phyloP scores from a whole-genome alignment of 169 alveolate species.

The Cryptosporidium baileyi region DNA sequence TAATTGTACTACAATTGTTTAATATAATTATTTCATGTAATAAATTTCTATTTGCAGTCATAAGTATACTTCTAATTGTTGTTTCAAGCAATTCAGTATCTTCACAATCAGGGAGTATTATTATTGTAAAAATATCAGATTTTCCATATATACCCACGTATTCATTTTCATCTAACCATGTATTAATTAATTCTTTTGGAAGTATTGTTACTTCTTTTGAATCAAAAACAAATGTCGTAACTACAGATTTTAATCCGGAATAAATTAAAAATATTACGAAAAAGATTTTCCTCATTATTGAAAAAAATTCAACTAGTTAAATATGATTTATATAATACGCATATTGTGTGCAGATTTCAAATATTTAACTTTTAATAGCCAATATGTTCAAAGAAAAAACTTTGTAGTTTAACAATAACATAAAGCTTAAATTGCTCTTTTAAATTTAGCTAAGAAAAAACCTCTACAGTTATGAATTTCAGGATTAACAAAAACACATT shows the following conservation, averaged over 20 bases:
- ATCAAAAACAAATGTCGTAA: constrained; percentile 37
- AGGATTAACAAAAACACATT: constrained; percentile 21
- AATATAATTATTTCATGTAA: constrained; percentile 51
- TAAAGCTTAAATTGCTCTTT: background rate
- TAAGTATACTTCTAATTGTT: constrained; percentile 26
- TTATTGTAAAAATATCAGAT: constrained; percentile 4
- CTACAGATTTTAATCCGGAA: background rate
- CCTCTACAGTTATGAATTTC: constrained; percentile 74
- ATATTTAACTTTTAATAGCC: background rate
- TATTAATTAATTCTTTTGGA: constrained; percentile 2
- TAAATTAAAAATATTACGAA: background rate
- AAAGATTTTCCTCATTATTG: constrained; percentile 5
- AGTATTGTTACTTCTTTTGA: constrained; percentile 1
- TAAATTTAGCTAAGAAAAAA: constrained; percentile 73
- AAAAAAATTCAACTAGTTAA: background rate
- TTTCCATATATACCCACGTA: constrained; percentile 17
- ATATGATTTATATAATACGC: background rate
- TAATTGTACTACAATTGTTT: too few relatives aligned
- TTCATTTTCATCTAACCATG: constrained; percentile 28
- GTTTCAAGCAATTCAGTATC: constrained; percentile 35
- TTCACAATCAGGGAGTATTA: constrained; percentile 34
- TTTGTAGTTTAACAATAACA: background rate
- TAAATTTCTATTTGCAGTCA: constrained; percentile 51
- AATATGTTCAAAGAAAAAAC: background rate
- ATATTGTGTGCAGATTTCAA: constrained; percentile 1